phyloP scores from a whole-genome alignment of 176 grass and related monocot genomes.

The Phoenix roebelenii region DNA sequence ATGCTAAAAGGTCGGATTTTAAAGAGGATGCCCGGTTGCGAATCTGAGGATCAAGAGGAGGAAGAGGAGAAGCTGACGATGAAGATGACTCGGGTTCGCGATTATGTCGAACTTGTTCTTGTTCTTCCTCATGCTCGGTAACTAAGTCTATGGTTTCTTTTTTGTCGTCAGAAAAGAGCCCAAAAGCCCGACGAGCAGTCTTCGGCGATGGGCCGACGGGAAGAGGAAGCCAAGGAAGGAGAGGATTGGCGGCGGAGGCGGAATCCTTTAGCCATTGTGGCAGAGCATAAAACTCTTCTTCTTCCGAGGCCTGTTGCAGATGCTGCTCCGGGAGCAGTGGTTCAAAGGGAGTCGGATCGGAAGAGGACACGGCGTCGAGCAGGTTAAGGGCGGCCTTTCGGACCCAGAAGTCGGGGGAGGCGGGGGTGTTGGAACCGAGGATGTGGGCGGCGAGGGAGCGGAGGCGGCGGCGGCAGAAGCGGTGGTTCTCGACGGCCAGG shows the following conservation, averaged over 20 bases:
- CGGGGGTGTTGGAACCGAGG: background rate
- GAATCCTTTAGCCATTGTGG: conserved; percentile 42
- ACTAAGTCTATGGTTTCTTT: conserved; percentile 12
- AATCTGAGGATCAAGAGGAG: conserved; percentile 16
- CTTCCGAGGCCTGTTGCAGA: too few species aligned
- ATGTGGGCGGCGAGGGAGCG: conserved; percentile 28
- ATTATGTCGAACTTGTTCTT: background rate
- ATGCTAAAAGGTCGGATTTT: conserved; percentile 22
- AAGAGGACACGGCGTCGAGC: conserved; percentile 54
- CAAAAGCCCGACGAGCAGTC: background rate
- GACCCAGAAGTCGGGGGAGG: conserved; percentile 33
- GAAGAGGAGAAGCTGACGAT: conserved; percentile 4
- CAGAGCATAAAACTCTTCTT: conserved; percentile 35
- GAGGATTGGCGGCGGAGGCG: conserved; percentile 14
- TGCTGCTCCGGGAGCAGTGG: too few species aligned
- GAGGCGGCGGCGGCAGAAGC: conserved; percentile 29
- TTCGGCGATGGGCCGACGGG: background rate
- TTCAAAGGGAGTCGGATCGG: background rate
- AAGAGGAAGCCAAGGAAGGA: conserved; percentile 53
- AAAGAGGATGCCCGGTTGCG: conserved; percentile 20
- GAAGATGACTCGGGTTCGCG: background rate
- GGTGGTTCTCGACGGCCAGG: conserved; percentile 25
- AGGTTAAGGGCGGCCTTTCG: conserved; percentile 41
- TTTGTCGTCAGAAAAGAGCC: background rate
- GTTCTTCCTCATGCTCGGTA: conserved; percentile 19